A percentile compares a stretch with the other conserved stretches of the same genome.
phyloP scores from a whole-genome alignment of 1,139 yeast genomes.

The Candida sanyaensis region DNA sequence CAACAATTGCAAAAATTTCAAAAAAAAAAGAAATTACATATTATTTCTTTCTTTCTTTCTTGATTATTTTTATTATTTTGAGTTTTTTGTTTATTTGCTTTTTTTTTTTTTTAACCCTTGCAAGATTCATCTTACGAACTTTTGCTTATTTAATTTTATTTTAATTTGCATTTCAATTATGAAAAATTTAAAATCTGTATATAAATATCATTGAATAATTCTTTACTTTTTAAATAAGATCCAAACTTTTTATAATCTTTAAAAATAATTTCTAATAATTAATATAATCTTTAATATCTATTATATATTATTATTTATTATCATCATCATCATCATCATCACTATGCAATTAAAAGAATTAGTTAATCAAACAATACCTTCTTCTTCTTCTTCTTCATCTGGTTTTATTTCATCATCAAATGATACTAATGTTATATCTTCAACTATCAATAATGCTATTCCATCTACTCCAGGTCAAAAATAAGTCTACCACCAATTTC shows the following conservation, averaged over 20 bases:
- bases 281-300: too few relatives aligned
- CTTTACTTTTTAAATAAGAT: background rate
- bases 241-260: too few relatives aligned
- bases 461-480: constrained; percentile 9
- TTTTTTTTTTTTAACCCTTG: background rate
- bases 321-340: background rate
- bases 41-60: too few relatives aligned
- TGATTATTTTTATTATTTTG: too few relatives aligned
- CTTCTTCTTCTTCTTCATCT: constrained; percentile 1
- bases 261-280: too few relatives aligned
- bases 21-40: too few relatives aligned
- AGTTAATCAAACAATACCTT: constrained; percentile 7
- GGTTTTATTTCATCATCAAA: background rate
- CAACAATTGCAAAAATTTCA: too few relatives aligned
- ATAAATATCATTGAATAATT: background rate
- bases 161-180: too few relatives aligned
- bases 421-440: background rate
- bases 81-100: too few relatives aligned
- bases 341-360: constrained; percentile 10
- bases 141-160: background rate
- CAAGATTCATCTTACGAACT: constrained; percentile 1
- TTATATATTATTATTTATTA: too few relatives aligned
- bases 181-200: too few relatives aligned
- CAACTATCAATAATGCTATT: constrained; percentile 1
- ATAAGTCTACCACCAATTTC: constrained; percentile 41